These are phyloP conservation scores for Leccinum proximum DNA, from an alignment of 1,284 basidiomycete genomes.

Conservation along the genomic window DNA sequence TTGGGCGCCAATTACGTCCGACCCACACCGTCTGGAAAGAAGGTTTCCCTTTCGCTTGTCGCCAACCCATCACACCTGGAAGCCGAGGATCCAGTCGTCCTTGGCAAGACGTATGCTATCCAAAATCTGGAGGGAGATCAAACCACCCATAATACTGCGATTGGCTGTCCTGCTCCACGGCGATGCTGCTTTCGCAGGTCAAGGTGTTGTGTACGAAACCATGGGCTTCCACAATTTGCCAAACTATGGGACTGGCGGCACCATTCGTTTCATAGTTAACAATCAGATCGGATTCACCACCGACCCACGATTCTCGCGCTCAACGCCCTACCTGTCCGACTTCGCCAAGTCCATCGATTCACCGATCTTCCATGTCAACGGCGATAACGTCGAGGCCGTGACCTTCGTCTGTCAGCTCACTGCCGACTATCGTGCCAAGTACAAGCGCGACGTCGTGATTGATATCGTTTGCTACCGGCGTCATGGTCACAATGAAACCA, in stretches of 20 bases:
- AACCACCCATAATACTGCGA: constrained; percentile 72
- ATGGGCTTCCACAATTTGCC: constrained; percentile 98
- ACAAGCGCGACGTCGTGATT: constrained; percentile 98
- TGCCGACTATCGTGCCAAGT: constrained; percentile 97
- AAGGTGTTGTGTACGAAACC: constrained; percentile 99
- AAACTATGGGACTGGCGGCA: constrained; percentile 96
- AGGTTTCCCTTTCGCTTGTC: constrained; percentile 95
- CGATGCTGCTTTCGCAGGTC: constrained; percentile 98
- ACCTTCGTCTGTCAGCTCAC: constrained; percentile 98
- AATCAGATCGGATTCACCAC: constrained; percentile 99
- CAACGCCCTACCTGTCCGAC: constrained; percentile 98
- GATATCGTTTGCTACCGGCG: constrained; percentile 99
- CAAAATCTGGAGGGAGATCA: constrained; percentile 96
- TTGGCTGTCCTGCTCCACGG: constrained; percentile 96
- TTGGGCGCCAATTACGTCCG: constrained; percentile 99
- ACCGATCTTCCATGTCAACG: constrained; percentile 99
- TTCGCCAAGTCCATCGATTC: constrained; percentile 99
- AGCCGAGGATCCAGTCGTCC: constrained; percentile 96
- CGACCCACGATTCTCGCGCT: constrained; percentile 96
- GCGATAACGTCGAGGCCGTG: constrained; percentile 98
- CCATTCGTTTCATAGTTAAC: constrained; percentile 98
- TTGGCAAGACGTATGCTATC: constrained; percentile 96
- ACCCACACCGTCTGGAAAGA: constrained; percentile 97
- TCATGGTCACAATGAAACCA: constrained; percentile 99
- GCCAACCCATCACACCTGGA: constrained; percentile 99